Evolutionary conservation across 805 yeast genomes (phyloP), one percentile per base, ranked within the genome.

Genomic region (Cyberlindnera xishuangbannaensis): DNA sequence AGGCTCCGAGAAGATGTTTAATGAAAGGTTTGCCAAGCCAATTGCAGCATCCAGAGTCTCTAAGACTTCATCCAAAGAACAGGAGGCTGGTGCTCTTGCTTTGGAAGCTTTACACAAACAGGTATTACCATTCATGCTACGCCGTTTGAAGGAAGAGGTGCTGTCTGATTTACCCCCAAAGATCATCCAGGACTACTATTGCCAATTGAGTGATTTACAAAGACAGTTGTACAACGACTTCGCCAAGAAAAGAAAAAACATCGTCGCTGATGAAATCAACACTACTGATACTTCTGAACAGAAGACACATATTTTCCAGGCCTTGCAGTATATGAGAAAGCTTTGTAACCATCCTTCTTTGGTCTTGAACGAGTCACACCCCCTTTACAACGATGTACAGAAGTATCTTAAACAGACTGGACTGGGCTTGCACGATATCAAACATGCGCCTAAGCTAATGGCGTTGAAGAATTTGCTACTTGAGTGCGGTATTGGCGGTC

Each of bases 151-250:
- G 57, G 97, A 92, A 54, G 97, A 92, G 47, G 99, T 92, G 5
- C 65, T 92, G 34, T 82, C 94, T 1, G 99, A 92, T 56, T 67
- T 92, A 47, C 99, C 99, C 8, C 99, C 99, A 25, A 92, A 92
- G 61, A 92, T 94, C 48, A 92, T 92, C 46, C 99, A 92, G 58
- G 99, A 92, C 63, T 90, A 92, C 58, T 92, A 92, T 58, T 92
- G 98, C 64, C 97, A 92, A 46, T 67, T 94, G 42, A 85, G 95
- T 47, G 95, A 86, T 43, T 64, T 87, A 37, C 99, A 92, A 56
- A 82, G 80, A 51, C 82, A 79, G 47, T 65, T 92, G 29, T 94
- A 92, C 63, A 82, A 78, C 39, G 95, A 86, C 56, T 92, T 92
- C 61, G 87, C 92, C 8, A 76, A 72, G 49, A 84, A 83, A 53